phyloP scores from a whole-genome alignment of 2,329 filamentous ascomycete genomes.

The Zasmidium angulare region DNA sequence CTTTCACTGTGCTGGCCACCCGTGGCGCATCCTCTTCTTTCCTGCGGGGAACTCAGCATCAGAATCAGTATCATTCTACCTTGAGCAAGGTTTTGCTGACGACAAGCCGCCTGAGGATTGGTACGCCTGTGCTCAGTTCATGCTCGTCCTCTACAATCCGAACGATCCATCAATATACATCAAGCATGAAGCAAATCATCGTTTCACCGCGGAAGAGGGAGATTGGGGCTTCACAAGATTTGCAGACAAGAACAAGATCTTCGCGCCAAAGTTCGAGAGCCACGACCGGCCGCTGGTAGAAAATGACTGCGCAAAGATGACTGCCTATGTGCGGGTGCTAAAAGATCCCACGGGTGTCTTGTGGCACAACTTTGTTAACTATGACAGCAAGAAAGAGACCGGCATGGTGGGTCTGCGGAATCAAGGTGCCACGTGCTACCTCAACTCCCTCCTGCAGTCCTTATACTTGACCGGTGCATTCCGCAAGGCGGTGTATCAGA shows the following conservation, averaged over 20 bases:
- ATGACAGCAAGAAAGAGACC: slow-evolving; percentile 99
- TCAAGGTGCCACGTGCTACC: slow-evolving; percentile 72
- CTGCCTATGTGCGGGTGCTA: slow-evolving; percentile 76
- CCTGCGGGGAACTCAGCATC: slow-evolving; percentile 86
- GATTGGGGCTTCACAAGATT: slow-evolving; percentile 99
- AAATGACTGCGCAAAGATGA: slow-evolving; percentile 74
- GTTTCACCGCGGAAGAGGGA: slow-evolving; percentile 93
- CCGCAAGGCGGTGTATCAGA: slow-evolving; percentile 95
- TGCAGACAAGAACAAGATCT: slow-evolving; percentile 81
- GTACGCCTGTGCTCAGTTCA: slow-evolving; percentile 96
- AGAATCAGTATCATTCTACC: slow-evolving; percentile 90
- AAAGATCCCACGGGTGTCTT: slow-evolving; percentile 86
- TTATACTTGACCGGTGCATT: slow-evolving; percentile 71
- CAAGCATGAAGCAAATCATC: slow-evolving; percentile 80
- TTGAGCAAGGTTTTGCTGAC: slow-evolving; percentile 87
- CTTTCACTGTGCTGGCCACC: slow-evolving; percentile 82
- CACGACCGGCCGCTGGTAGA: slow-evolving; percentile 70
- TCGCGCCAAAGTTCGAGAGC: slow-evolving; percentile 74
- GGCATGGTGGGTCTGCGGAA: slow-evolving; percentile 96
- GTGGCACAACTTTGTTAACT: slow-evolving; percentile 90
- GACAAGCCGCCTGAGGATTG: slow-evolving; percentile 79
- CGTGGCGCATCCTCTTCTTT: slow-evolving; percentile 96
- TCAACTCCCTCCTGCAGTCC: slow-evolving; percentile 50
- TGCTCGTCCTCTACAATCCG: slow-evolving; percentile 89
- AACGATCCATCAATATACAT: slow-evolving; percentile 83